Evolutionary conservation across 768 basidiomycete species (phyloP).

Genomic region (Lentinula edodes): DNA sequence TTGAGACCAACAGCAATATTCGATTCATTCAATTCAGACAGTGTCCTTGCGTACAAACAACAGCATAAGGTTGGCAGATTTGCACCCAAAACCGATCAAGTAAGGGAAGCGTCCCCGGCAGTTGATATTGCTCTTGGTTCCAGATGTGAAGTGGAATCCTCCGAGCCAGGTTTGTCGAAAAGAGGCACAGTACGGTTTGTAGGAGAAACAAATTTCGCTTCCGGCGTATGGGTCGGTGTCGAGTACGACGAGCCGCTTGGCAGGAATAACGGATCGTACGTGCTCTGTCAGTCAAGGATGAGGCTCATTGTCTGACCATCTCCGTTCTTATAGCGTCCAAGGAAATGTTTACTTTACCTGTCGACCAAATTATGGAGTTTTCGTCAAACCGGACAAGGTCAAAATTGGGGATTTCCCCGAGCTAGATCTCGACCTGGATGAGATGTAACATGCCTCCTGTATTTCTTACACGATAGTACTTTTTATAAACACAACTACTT

Average conservation of each 20-base stretch:
- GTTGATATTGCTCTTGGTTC: constrained; percentile 61
- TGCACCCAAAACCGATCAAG: constrained; percentile 42
- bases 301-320: not conserved
- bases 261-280: constrained; percentile 93
- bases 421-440: constrained; percentile 70
- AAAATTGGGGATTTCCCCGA: constrained; percentile 83
- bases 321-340: constrained; percentile 52
- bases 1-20: no score
- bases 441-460: constrained; percentile 43
- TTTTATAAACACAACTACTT: not conserved
- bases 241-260: constrained; percentile 96
- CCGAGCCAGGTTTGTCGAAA: constrained; percentile 64
- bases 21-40: constrained; percentile 44
- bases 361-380: constrained; percentile 70
- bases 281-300: constrained; percentile 13
- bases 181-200: constrained; percentile 85
- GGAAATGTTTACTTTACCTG: constrained; percentile 86
- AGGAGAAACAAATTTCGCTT: constrained; percentile 71
- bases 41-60: constrained; percentile 86
- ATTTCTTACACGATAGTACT: not conserved
- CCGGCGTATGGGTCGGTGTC: constrained; percentile 80
- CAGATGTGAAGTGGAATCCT: constrained; percentile 78
- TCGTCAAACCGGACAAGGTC: constrained; percentile 81
- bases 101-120: constrained; percentile 18
- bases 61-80: constrained; percentile 86